These are phyloP conservation scores for Elsinoe batatas DNA, from an alignment of 2,329 filamentous ascomycete genomes.

Conservation along the genomic window DNA sequence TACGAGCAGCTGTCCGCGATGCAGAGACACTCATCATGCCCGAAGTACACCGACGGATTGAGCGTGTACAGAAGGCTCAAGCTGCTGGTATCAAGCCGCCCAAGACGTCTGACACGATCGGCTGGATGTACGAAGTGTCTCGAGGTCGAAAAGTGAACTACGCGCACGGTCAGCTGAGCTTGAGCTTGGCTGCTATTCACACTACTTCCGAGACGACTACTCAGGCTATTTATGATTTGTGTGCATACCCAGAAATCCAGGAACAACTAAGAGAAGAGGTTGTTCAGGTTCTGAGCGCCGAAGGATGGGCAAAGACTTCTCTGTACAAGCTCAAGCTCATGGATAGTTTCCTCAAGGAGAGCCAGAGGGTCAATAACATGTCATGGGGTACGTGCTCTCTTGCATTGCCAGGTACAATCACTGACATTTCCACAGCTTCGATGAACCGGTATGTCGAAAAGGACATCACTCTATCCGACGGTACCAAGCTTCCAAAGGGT, in stretches of 20 bases:
- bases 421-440: constrained; percentile 13
- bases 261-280: constrained; percentile 22
- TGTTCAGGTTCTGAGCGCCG: constrained; percentile 19
- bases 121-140: constrained; percentile 22
- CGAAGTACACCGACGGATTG: constrained; percentile 25
- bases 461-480: constrained; percentile 23
- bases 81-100: constrained; percentile 16
- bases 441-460: constrained; percentile 22
- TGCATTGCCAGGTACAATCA: not conserved
- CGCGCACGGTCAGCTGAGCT: constrained; percentile 18
- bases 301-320: constrained; percentile 24
- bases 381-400: constrained; percentile 16
- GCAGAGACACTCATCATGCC: constrained; percentile 28
- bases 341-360: constrained; percentile 28
- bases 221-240: constrained; percentile 20
- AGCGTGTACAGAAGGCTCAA: constrained; percentile 16
- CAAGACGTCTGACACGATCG: constrained; percentile 22
- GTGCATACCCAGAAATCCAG: constrained; percentile 21
- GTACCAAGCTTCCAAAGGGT: constrained; percentile 21
- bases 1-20: constrained; percentile 24
- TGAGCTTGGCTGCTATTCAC: constrained; percentile 22
- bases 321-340: constrained; percentile 25
- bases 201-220: constrained; percentile 23
- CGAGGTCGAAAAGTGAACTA: constrained; percentile 18
- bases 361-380: constrained; percentile 22